Percentiles rank a stretch among this genome's conserved stretches.
phyloP scores from a whole-genome alignment of 2,329 filamentous ascomycete genomes.

The Fusarium circinatum region DNA sequence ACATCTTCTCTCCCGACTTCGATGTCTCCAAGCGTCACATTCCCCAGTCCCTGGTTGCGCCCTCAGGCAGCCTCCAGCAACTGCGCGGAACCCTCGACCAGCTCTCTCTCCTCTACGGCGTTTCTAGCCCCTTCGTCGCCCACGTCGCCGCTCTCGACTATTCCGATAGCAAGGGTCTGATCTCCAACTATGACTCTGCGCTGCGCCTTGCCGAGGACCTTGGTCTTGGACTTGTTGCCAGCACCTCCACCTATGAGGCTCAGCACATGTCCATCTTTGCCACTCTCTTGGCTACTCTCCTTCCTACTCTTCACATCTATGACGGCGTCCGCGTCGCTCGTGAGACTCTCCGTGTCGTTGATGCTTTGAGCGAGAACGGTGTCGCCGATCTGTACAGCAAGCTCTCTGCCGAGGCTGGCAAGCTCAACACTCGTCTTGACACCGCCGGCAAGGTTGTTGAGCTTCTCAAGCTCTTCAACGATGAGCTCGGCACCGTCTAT shows the following conservation, averaged over 20 bases:
- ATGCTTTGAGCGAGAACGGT: constrained; percentile 78
- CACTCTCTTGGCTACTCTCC: constrained; percentile 78
- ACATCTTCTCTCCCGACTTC: constrained; percentile 98
- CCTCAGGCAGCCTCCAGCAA: constrained; percentile 82
- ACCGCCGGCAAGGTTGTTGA: constrained; percentile 77
- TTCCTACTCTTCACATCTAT: constrained; percentile 89
- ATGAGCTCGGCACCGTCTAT: constrained; percentile 93
- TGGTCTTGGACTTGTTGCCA: constrained; percentile 85
- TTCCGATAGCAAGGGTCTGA: constrained; percentile 72
- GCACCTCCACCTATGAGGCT: constrained; percentile 86
- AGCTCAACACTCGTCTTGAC: constrained; percentile 76
- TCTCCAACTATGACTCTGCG: constrained; percentile 86
- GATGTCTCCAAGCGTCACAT: constrained; percentile 90
- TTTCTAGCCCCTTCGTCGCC: constrained; percentile 91
- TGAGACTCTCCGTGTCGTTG: constrained; percentile 84
- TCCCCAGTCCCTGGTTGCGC: constrained; percentile 89
- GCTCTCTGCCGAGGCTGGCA: constrained; percentile 69
- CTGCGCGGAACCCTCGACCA: constrained; percentile 89
- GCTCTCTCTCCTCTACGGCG: constrained; percentile 87
- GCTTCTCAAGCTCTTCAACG: constrained; percentile 81
- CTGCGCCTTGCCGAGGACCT: constrained; percentile 88
- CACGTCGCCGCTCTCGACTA: constrained; percentile 95
- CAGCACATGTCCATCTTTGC: constrained; percentile 96
- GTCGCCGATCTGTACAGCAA: constrained; percentile 76
- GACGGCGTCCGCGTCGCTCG: constrained; percentile 85